Base-by-base conservation (phyloP, 1,139 yeast genomes). In the Pichia terricola region DNA sequence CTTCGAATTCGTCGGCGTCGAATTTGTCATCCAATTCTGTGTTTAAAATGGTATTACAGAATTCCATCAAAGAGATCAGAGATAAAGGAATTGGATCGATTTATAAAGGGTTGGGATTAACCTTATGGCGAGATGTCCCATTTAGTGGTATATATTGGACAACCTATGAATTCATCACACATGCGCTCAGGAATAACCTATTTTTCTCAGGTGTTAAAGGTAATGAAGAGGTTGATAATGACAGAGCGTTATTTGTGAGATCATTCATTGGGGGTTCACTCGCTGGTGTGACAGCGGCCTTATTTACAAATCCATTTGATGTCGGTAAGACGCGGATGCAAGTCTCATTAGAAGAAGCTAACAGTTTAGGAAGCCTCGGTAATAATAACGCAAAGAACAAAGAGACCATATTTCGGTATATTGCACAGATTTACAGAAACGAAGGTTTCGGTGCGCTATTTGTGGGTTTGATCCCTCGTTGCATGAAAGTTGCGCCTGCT, bases 51-150 rank as follows among this genome's bases (percentile, higher is more conserved):
- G 71, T 82, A 38, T 46, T 82, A 31, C 62, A 61, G 16, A 94
- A 88, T 42, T 73, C 87, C 31, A 60, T 63, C 42, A 61, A 63
- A 4, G 79, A 81, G 57, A 68, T 87, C 2, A 62, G 65, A 37
- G 54, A 61, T 1, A 70, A 74, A n/a, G 96, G 97, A 0, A 49
- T 75, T 2, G 60, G 66, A 1, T 73, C 89, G 0, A 62, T 91
- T 16, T 91, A 88, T 71, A 80, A 81, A 45, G 99, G 99, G 0
- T 67, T 94, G 34, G 79, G 83, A 38, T 72, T 91, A 41, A 91
- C 98, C 0, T 69, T 91, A 27, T 89, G 96, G 96, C 72, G 99
- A 62, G 99, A 91, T 60, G 97, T 89, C 0, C 99, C 99, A 3
- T 91, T 91, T 61, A 83, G 94, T 45, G 96, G 95, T 1, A 79